phyloP scores from a whole-genome alignment of 2,329 filamentous ascomycete species.

The Trichoderma semiorbis region DNA sequence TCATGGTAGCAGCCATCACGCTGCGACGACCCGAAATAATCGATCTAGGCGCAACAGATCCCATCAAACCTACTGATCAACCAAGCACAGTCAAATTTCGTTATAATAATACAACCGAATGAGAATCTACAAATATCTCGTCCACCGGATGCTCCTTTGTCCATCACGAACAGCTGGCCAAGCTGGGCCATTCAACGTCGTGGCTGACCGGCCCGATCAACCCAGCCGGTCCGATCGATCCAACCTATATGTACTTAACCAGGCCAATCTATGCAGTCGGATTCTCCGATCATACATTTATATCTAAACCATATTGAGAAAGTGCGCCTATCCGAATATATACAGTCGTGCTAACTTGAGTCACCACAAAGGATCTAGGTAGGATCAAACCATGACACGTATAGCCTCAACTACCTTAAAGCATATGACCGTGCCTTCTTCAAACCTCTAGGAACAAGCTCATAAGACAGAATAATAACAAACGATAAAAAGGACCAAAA shows the following conservation, averaged over 20 bases:
- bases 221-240: neutral
- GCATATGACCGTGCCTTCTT: accelerated
- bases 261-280: neutral
- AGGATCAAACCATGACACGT: neutral
- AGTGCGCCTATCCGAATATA: neutral
- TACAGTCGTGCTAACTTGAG: neutral
- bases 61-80: neutral
- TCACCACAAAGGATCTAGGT: neutral
- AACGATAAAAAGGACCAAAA: neutral
- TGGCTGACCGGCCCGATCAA: neutral
- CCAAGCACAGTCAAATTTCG: neutral
- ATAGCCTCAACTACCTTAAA: neutral
- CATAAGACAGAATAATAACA: neutral
- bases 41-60: neutral
- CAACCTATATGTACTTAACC: neutral
- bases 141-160: neutral
- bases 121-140: neutral
- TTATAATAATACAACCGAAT: neutral
- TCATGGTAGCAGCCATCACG: neutral
- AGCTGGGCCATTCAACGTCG: neutral
- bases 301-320: neutral
- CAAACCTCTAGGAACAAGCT: neutral
- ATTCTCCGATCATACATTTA: neutral
- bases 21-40: neutral
- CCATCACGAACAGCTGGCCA: neutral